Percentiles rank a stretch among this genome's conserved stretches.
Evolutionary conservation across 2,329 filamentous ascomycete species (phyloP).

Genomic region (Colletotrichum sp.): DNA sequence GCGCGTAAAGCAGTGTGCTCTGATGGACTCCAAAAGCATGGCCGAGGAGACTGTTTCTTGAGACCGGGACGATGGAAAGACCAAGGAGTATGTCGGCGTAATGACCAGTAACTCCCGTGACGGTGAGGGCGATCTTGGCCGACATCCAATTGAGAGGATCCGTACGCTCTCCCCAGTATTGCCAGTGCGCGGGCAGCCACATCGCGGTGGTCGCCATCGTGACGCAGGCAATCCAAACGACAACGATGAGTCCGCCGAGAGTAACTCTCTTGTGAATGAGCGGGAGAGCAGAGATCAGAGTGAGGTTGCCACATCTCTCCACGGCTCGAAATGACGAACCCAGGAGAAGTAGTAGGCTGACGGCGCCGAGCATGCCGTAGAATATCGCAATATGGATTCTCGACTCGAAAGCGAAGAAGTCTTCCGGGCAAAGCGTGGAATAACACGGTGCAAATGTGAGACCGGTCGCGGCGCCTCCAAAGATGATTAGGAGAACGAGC

Average conservation of each 20-base stretch:
- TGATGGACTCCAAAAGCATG: slow-evolving; percentile 16
- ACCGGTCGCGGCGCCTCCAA: neutral
- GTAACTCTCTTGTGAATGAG: neutral
- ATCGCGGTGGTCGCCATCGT: neutral
- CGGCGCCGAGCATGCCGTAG: slow-evolving; percentile 10
- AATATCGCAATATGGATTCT: slow-evolving; percentile 13
- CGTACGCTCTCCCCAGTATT: slow-evolving; percentile 7
- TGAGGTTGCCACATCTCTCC: neutral
- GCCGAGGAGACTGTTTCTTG: slow-evolving; percentile 17
- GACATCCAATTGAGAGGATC: slow-evolving; percentile 9
- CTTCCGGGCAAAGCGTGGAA: slow-evolving; percentile 17
- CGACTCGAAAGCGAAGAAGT: slow-evolving; percentile 13
- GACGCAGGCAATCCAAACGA: slow-evolving; percentile 8
- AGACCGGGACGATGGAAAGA: slow-evolving; percentile 17
- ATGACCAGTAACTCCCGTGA: slow-evolving; percentile 19
- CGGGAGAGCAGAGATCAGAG: neutral
- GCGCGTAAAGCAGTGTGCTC: slow-evolving; percentile 19
- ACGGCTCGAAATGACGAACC: neutral
- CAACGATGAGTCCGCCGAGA: neutral
- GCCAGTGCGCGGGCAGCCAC: slow-evolving; percentile 6
- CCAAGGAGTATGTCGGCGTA: slow-evolving; percentile 21
- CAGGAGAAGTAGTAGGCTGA: neutral
- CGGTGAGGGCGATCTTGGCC: slow-evolving; percentile 9
- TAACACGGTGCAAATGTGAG: slow-evolving; percentile 22
- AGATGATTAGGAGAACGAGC: neutral